A percentile compares a stretch with the other conserved stretches of the same genome.
Evolutionary conservation across 176 grass and related monocot species (phyloP).

Genomic region (Puccinellia tenuiflora): DNA sequence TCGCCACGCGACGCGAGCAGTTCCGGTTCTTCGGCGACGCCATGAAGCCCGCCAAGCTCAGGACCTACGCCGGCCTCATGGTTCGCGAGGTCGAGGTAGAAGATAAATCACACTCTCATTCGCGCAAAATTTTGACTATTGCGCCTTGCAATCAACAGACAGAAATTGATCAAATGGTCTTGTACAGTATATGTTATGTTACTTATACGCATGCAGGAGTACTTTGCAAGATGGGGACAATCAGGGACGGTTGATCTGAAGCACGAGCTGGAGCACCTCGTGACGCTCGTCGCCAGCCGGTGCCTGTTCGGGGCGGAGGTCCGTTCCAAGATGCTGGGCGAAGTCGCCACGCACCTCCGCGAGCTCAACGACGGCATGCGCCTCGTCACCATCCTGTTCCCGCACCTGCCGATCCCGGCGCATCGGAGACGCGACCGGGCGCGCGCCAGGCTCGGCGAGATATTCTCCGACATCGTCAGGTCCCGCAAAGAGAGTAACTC

Average conservation of each 20-base stretch:
- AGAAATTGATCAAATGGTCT: not conserved
- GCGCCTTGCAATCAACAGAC: too few relatives aligned
- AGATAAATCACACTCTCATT: not conserved
- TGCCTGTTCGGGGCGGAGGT: conserved; percentile 53
- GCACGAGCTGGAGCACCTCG: conserved; percentile 43
- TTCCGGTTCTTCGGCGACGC: conserved; percentile 57
- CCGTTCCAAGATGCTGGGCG: conserved; percentile 38
- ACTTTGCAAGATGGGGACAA: conserved; percentile 59
- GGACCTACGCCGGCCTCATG: conserved; percentile 47
- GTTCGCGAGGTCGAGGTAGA: conserved; percentile 45
- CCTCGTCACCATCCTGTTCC: conserved; percentile 42
- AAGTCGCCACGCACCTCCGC: conserved; percentile 37
- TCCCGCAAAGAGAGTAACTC: conserved; percentile 8
- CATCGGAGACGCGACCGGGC: conserved; percentile 46
- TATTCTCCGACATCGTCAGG: conserved; percentile 52
- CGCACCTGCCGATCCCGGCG: conserved; percentile 42
- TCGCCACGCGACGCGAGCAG: conserved; percentile 41
- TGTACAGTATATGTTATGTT: not conserved
- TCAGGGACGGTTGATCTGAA: conserved; percentile 50
- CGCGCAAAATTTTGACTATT: not conserved
- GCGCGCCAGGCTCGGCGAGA: conserved; percentile 36
- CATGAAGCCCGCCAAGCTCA: conserved; percentile 42
- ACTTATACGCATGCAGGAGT: conserved; percentile 4
- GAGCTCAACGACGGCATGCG: conserved; percentile 48
- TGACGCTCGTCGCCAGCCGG: conserved; percentile 36